These are phyloP conservation scores for Eucommia ulmoides DNA, from an alignment of 257 asterid species.

Conservation along the genomic window DNA sequence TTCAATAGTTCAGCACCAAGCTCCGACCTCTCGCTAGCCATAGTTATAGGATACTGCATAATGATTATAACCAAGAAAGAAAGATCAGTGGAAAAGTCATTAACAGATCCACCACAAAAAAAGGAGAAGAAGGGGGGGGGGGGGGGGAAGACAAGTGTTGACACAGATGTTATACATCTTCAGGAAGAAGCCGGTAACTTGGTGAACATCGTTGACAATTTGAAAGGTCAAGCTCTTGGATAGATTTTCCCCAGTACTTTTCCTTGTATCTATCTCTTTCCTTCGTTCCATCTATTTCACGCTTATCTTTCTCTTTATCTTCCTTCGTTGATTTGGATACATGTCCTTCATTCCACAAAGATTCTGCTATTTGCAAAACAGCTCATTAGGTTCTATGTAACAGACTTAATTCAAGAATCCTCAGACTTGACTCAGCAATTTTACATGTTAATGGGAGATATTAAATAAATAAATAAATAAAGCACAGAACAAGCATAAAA, in stretches of 20 bases:
- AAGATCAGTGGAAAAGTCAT: background rate
- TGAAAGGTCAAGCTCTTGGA: conserved; percentile 95
- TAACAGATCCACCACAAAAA: background rate
- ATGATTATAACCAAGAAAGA: conserved; percentile 4
- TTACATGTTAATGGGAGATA: background rate
- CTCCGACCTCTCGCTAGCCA: conserved; percentile 86
- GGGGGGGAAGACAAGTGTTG: too few relatives aligned
- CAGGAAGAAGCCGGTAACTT: conserved; percentile 98
- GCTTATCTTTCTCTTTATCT: conserved; percentile 81
- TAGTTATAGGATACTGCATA: conserved; percentile 76
- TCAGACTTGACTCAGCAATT: background rate
- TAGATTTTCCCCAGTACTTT: conserved; percentile 88
- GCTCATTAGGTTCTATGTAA: conserved; percentile 19
- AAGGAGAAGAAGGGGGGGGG: conserved; percentile 1
- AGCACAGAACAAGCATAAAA: background rate
- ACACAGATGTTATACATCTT: conserved; percentile 91
- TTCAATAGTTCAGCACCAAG: conserved; percentile 83
- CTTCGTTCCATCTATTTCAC: conserved; percentile 67
- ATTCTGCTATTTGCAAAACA: conserved; percentile 38
- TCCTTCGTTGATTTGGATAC: conserved; percentile 57
- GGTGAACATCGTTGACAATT: conserved; percentile 75
- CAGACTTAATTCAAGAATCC: conserved; percentile 3
- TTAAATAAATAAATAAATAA: too few relatives aligned
- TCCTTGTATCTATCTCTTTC: conserved; percentile 64
- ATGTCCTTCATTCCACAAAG: conserved; percentile 71